A percentile compares a stretch with the other conserved stretches of the same genome.
Evolutionary conservation across 2,329 filamentous ascomycete genomes (phyloP).

Genomic region (Chalaropsis ovoidea): DNA sequence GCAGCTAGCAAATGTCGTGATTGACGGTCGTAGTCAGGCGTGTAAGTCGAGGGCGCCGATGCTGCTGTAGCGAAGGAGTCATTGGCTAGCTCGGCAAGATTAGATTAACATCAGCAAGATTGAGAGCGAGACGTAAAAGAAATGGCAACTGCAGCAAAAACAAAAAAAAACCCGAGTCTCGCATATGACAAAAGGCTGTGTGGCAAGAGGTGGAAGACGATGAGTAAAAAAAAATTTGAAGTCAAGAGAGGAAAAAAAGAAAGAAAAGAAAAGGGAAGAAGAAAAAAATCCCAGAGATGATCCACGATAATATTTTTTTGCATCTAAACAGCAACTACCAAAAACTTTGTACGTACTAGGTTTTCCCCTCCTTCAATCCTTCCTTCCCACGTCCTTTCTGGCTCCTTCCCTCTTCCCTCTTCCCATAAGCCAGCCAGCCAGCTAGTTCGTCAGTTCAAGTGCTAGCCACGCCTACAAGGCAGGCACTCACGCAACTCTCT

Average conservation of each 20-base stretch:
- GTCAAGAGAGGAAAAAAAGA: neutral
- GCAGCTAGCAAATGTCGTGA: neutral
- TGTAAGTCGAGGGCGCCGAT: neutral
- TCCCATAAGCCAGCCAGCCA: neutral
- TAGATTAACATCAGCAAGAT: slow-evolving; percentile 1
- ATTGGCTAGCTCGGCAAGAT: neutral
- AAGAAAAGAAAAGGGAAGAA: neutral
- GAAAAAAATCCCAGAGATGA: slow-evolving; percentile 6
- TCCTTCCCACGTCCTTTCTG: slow-evolving; percentile 2
- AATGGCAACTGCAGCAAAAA: neutral
- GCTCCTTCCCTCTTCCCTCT: neutral
- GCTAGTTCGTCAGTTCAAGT: too few relatives aligned
- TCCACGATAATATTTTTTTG: slow-evolving; percentile 12
- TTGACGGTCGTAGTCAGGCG: neutral
- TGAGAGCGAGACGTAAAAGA: neutral
- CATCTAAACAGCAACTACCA: slow-evolving; percentile 4
- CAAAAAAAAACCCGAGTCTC: neutral
- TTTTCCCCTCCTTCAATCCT: slow-evolving; percentile 6
- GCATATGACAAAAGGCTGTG: neutral
- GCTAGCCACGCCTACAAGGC: neutral
- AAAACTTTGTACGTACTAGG: slow-evolving; percentile 7
- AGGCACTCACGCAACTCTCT: slow-evolving; percentile 2
- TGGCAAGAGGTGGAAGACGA: too few relatives aligned
- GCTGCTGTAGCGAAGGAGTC: slow-evolving; percentile 3
- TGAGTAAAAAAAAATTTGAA: neutral